These are phyloP conservation scores for Oryza australiensis DNA, from an alignment of 176 grass and related monocot genomes.

Conservation along the genomic window DNA sequence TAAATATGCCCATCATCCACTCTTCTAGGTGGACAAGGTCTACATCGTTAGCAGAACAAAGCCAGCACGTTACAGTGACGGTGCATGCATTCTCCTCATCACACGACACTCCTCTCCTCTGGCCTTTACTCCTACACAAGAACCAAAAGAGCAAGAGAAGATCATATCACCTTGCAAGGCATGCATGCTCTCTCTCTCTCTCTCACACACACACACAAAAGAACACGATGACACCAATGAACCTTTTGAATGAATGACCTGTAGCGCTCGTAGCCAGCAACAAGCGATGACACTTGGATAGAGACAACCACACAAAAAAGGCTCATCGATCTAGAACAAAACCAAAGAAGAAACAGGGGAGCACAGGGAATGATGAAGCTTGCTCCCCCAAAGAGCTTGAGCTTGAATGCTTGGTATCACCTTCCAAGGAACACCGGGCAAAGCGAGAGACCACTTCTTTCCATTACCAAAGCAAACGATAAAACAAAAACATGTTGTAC, in stretches of 20 bases:
- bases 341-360: background rate
- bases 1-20: too few species aligned
- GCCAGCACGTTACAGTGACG: background rate
- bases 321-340: background rate
- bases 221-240: too few species aligned
- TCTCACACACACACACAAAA: too few species aligned
- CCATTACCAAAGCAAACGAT: background rate
- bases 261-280: background rate
- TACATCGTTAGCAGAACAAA: too few species aligned
- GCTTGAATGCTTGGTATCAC: background rate
- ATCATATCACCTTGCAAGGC: background rate
- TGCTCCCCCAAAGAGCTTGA: background rate
- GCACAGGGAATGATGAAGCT: conserved; percentile 7
- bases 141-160: background rate
- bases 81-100: too few species aligned
- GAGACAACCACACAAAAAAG: background rate
- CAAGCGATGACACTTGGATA: background rate
- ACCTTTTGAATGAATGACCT: background rate
- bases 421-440: background rate
- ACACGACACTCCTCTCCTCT: too few species aligned
- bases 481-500: background rate
- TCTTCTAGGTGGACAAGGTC: too few species aligned
- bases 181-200: too few species aligned
- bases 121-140: background rate
- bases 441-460: background rate